Base-by-base conservation (phyloP, 1,139 yeast genomes). In the Geotrichum bryndzae region DNA sequence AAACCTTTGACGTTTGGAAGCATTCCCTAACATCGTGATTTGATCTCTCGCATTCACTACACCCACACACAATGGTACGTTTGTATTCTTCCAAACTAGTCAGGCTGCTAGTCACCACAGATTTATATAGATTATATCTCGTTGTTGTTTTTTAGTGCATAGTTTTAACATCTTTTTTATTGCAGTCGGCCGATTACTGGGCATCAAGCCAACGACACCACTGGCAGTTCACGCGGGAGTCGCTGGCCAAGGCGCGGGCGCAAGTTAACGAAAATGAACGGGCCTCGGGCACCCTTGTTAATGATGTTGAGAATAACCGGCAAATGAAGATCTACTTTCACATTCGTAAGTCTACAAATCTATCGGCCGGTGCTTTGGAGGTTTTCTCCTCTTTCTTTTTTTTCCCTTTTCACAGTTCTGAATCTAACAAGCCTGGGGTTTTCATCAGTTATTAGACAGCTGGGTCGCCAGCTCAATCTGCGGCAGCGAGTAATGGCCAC, bases 401-500 rank as follows among this genome's bases (percentile, higher is more conserved):
- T 23, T 6, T 31, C 22, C 25, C 29, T 35, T 53, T 1, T 56
- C 55, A 48, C 55, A 84, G 70, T 80, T 86, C 82, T 74, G 91
- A 62, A 87, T 88, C 51, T 87, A 83, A 71, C 77, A 87, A 64
- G 91, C 22, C 15, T 29, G 38, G 6, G 84, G 18, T 35, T 51
- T 41, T 41, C 18, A 11, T 5, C 33, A 62, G 76, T 90, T 66
- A 79, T 90, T 53, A 85, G 86, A 68, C 84, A 87, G 69, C 77
- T 94, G 18, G 97, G 97, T 0, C 78, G 96, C 66, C 79, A 95
- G 60, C 76, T 94, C 59, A 85, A 84, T 62, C 79, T 90, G 46
- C 77, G 98, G 55, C 97, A 92, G 71, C 80, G 91, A 51, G 95
- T 95, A 0, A 73, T 92, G 48, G 90, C 96, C 1, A 89, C 97